Evolutionary conservation across 2,329 filamentous ascomycete species (phyloP).

Genomic region (Ampelomyces quisqualis): DNA sequence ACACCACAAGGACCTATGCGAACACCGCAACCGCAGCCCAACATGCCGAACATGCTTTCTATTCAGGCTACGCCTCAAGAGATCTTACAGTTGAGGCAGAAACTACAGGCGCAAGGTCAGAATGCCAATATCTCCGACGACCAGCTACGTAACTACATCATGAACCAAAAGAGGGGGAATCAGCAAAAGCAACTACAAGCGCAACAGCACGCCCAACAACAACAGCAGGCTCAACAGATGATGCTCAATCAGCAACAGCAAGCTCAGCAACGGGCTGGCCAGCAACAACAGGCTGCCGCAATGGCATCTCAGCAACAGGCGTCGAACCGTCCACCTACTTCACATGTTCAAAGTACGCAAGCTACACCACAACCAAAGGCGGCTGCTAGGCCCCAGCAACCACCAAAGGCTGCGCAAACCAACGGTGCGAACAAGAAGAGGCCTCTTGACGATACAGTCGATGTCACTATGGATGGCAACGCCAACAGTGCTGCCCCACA

Average conservation of each 20-base stretch:
- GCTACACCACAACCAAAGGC: slow-evolving; percentile 27
- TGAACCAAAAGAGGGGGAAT: slow-evolving; percentile 23
- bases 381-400: slow-evolving; percentile 19
- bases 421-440: slow-evolving; percentile 37
- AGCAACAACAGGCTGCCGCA: slow-evolving; percentile 17
- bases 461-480: slow-evolving; percentile 36
- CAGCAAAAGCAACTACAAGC: slow-evolving; percentile 10
- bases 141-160: slow-evolving; percentile 30
- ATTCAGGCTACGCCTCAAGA: slow-evolving; percentile 45
- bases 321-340: slow-evolving; percentile 24
- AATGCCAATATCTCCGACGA: slow-evolving; percentile 33
- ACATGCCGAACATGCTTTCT: slow-evolving; percentile 27
- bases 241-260: slow-evolving; percentile 10
- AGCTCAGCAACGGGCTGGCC: slow-evolving; percentile 18
- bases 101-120: slow-evolving; percentile 23
- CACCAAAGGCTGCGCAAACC: slow-evolving; percentile 17
- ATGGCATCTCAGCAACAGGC: slow-evolving; percentile 23
- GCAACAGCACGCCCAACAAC: slow-evolving; percentile 12
- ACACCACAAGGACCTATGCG: slow-evolving; percentile 31
- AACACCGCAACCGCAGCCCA: slow-evolving; percentile 31
- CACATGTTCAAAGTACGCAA: slow-evolving; percentile 25
- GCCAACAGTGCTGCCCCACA: slow-evolving; percentile 31
- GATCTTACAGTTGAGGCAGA: slow-evolving; percentile 42
- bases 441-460: slow-evolving; percentile 46
- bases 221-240: slow-evolving; percentile 13